Percentiles rank a stretch among this genome's conserved stretches.
phyloP scores from a whole-genome alignment of 2,329 filamentous ascomycete species.

The Aspergillus sp. region DNA sequence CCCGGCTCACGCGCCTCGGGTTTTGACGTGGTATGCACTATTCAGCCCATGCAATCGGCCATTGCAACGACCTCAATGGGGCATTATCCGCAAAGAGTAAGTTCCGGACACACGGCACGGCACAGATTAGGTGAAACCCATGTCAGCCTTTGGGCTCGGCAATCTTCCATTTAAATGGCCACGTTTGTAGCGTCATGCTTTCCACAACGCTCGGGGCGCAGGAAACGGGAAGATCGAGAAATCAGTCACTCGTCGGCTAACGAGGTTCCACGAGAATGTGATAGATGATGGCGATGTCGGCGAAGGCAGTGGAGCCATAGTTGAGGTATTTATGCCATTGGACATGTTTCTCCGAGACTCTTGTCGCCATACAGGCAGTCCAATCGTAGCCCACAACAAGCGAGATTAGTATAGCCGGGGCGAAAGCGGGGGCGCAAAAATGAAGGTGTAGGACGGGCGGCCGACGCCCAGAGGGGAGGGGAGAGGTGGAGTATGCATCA shows the following conservation, averaged over 20 bases:
- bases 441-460: background rate
- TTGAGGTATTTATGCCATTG: conserved; percentile 2
- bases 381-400: background rate
- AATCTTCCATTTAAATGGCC: background rate
- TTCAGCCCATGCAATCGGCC: background rate
- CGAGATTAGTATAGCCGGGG: background rate
- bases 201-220: background rate
- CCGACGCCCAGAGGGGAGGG: no score
- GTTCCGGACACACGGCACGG: background rate
- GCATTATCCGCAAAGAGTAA: background rate
- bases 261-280: background rate
- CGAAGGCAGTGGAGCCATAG: background rate
- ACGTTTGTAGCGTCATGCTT: background rate
- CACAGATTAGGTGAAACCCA: no score
- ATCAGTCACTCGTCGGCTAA: background rate
- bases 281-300: background rate
- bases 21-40: background rate
- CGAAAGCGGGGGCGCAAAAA: background rate
- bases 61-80: background rate
- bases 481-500: no score
- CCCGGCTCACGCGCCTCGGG: background rate
- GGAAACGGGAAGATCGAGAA: background rate
- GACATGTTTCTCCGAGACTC: background rate
- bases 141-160: background rate
- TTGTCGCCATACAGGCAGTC: background rate